Evolutionary conservation across 2,329 filamentous ascomycete species (phyloP).

Genomic region (Scedosporium aurantiacum): DNA sequence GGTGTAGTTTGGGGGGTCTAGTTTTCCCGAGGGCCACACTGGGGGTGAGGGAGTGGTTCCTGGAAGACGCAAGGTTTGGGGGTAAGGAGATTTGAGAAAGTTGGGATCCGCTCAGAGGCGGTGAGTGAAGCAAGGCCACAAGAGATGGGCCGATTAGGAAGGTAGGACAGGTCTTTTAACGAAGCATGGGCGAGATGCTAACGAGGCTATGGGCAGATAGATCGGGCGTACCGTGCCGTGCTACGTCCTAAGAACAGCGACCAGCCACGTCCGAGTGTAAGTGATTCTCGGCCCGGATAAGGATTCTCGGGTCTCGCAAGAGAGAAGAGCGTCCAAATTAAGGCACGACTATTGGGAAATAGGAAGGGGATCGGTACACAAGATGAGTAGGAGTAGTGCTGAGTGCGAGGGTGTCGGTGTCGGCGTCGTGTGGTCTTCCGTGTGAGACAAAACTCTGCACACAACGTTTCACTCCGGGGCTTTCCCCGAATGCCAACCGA

Average conservation of each 20-base stretch:
- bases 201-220: neutral
- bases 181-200: neutral
- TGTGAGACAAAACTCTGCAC: neutral
- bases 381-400: no score
- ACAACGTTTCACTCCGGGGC: neutral
- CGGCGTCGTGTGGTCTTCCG: slow-evolving; percentile 8
- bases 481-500: neutral
- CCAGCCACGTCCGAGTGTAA: neutral
- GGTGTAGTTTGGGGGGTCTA: neutral
- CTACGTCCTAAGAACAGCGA: no score
- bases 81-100: no score
- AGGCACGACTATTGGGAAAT: no score
- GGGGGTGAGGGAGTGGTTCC: no score
- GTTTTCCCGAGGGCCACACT: no score
- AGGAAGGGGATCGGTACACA: no score
- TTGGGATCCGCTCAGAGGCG: neutral
- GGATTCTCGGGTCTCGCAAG: no score
- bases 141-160: neutral
- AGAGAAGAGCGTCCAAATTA: no score
- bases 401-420: neutral
- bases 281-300: no score
- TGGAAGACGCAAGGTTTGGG: no score
- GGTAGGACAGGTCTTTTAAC: no score
- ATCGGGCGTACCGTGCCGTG: neutral
- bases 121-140: neutral